These are phyloP conservation scores for Arabidopsis hybrid DNA, from an alignment of 441 rosid species.

Conservation along the genomic window DNA sequence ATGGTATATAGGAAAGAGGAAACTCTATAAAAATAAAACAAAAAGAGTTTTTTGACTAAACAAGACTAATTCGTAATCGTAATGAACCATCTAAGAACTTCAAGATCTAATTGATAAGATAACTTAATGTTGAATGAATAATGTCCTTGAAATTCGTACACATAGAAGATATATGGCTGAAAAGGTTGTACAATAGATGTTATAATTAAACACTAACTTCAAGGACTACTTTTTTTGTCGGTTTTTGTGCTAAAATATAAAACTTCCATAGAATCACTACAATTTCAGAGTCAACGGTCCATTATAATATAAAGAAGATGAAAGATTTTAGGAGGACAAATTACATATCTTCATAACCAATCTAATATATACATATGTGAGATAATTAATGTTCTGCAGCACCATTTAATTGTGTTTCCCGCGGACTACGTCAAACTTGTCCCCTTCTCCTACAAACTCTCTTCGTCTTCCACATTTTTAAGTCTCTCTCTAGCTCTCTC, in stretches of 20 bases:
- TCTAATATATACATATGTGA: neutral
- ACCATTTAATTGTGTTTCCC: constrained; percentile 45
- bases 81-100: neutral
- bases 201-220: neutral
- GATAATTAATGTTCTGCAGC: constrained; percentile 27
- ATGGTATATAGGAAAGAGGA: neutral
- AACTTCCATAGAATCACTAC: constrained; percentile 4
- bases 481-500: constrained; percentile 2
- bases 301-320: constrained; percentile 28
- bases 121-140: neutral
- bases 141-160: neutral
- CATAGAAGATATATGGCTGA: neutral
- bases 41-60: too few relatives aligned
- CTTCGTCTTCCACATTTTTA: constrained; percentile 22
- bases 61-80: neutral
- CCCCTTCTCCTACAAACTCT: constrained; percentile 33
- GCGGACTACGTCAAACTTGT: constrained; percentile 47
- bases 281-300: constrained; percentile 28
- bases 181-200: neutral
- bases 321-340: constrained; percentile 27
- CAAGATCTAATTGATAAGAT: neutral
- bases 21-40: neutral
- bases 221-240: constrained; percentile 29
- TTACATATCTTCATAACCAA: constrained; percentile 13
- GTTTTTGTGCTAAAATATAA: constrained; percentile 18